Base-by-base conservation (phyloP, 305 asterid genomes). In the Plantago coronopus region DNA sequence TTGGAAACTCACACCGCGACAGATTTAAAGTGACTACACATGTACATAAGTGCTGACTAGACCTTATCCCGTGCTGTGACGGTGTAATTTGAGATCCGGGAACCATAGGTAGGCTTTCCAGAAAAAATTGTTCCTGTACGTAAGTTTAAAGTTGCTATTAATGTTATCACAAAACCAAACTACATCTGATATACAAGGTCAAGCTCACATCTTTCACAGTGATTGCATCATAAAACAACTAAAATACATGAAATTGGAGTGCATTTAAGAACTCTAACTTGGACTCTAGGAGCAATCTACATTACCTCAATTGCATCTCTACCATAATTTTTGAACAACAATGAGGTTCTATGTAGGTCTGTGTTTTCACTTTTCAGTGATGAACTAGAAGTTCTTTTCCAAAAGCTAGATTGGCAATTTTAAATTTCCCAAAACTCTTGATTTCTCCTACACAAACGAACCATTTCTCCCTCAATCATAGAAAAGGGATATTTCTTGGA, bases 61-160 rank as follows among this genome's bases (percentile, higher is more conserved):
- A 88, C 86, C 78, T 91, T 86, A 48, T 72, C 62, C 4, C 91
- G 78, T 51, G 83, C 78, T 68, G 58, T 53, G 54, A 74, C 68
- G 13, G 66, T 43, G 34, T 76, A 81, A 67, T 78, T 67, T 46
- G 65, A 40, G 20, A 77, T 57, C 42, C 76, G 78, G 62, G 86
- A 76, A 65, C 73, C 69, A 57, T 73, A 72, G 3, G 82, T 67
- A 11, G 82, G 56, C 76, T 76, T 81, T 65, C 83, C 83, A 69
- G 83, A 70, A 74, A 80, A 70, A 63, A 60, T 58, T 80, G 70
- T 83, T 80, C 98, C 98, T 91, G 65, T 72, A 78, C 62, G 63
- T 67, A 73, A 70, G 54, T 54, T 66, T 43, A 57, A 53, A 62
- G 66, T 40, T 62, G 62, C 48, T 31, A n/a, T n/a, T n/a, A n/a